Evolutionary conservation across 345 rosid genomes (phyloP).

Genomic region (Eucalyptus tenuipes): DNA sequence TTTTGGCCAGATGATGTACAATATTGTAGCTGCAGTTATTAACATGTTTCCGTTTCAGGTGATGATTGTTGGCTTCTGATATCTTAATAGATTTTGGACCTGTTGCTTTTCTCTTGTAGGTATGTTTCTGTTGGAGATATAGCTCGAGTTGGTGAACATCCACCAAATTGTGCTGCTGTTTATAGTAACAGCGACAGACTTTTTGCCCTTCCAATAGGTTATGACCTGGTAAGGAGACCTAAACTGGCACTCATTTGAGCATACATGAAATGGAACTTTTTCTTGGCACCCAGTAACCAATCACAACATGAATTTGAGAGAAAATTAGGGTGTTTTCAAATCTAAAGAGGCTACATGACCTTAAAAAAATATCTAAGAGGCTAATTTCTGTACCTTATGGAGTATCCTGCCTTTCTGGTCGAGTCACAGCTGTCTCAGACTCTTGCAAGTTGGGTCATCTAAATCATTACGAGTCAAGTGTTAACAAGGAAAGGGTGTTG

Average conservation of each 20-base stretch:
- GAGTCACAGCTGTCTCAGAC: not conserved
- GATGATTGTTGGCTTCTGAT: not conserved
- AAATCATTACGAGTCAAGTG: not conserved
- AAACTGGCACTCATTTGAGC: not conserved
- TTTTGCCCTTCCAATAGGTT: conserved; percentile 72
- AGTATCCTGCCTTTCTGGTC: not conserved
- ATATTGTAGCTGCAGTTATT: not conserved
- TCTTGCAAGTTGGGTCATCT: not conserved
- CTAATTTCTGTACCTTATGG: not conserved
- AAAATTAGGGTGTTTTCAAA: not conserved
- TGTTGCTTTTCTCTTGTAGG: conserved; percentile 12
- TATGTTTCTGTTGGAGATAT: conserved; percentile 79
- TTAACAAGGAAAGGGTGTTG: not conserved
- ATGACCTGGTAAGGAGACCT: conserved; percentile 65
- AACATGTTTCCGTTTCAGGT: not conserved
- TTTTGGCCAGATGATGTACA: not conserved
- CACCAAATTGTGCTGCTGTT: conserved; percentile 87
- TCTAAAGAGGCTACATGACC: not conserved
- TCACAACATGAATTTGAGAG: not conserved
- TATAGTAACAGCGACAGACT: conserved; percentile 33
- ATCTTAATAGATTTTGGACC: not conserved
- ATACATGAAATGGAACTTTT: not conserved
- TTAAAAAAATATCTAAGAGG: not conserved
- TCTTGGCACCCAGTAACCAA: not conserved
- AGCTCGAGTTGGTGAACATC: conserved; percentile 75